These are phyloP conservation scores for Ogataea corticis DNA, from an alignment of 805 yeast genomes.

Conservation along the genomic window DNA sequence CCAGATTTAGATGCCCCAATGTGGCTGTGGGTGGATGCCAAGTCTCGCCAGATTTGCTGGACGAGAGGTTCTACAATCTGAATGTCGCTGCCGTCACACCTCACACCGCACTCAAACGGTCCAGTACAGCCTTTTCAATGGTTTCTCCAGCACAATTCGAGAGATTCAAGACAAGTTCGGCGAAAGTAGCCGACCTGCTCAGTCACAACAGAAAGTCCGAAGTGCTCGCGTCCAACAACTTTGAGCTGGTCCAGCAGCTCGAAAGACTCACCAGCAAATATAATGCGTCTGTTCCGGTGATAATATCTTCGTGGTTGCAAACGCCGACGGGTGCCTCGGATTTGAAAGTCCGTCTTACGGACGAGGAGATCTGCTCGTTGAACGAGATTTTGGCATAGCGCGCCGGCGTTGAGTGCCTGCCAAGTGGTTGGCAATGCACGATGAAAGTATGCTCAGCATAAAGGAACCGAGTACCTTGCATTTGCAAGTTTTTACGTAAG, in stretches of 20 bases:
- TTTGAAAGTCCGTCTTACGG: conserved; percentile 12
- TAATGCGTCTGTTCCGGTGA: conserved; percentile 25
- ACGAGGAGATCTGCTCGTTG: conserved; percentile 18
- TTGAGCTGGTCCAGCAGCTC: conserved; percentile 22
- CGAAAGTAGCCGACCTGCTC: conserved; percentile 18
- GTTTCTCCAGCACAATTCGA: conserved; percentile 29
- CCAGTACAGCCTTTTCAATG: not conserved
- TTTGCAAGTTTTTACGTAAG: no score
- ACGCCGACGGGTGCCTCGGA: not conserved
- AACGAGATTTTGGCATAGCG: conserved; percentile 11
- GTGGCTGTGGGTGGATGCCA: not conserved
- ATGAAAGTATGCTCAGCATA: no score
- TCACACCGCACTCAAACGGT: not conserved
- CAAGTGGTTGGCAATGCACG: not conserved
- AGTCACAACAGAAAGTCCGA: not conserved
- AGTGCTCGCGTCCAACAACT: conserved; percentile 6
- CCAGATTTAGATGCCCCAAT: not conserved
- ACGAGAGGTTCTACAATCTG: conserved; percentile 15
- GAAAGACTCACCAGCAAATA: conserved; percentile 25
- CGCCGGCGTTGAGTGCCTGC: not conserved
- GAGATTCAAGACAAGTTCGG: conserved; percentile 20
- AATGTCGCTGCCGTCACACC: not conserved
- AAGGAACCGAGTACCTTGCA: no score
- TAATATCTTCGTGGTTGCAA: conserved; percentile 24
- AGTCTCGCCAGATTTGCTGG: conserved; percentile 19